phyloP scores from a whole-genome alignment of 768 basidiomycete species.

The Rhodotorula sphaerocarpa region DNA sequence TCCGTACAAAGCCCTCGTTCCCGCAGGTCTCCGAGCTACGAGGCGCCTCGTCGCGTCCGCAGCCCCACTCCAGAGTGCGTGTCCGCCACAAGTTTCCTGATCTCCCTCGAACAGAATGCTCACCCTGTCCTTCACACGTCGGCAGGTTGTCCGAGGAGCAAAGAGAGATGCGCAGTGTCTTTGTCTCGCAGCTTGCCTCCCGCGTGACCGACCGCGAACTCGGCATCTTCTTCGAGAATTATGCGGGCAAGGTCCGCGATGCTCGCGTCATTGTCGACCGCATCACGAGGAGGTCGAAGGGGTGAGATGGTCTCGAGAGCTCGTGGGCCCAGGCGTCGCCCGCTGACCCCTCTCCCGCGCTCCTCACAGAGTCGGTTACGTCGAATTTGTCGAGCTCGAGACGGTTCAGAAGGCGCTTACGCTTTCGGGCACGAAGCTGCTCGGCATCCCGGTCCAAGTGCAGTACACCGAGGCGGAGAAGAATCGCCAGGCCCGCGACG shows the following conservation, averaged over 20 bases:
- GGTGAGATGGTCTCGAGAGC: slow-evolving; percentile 54
- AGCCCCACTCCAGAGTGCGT: slow-evolving; percentile 45
- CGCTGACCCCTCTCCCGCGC: background rate
- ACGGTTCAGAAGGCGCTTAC: slow-evolving; percentile 81
- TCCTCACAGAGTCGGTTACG: slow-evolving; percentile 77
- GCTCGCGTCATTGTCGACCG: slow-evolving; percentile 93
- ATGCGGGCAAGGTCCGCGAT: slow-evolving; percentile 88
- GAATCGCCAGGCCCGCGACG: slow-evolving; percentile 43
- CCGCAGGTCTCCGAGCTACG: slow-evolving; percentile 40
- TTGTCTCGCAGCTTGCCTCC: slow-evolving; percentile 95
- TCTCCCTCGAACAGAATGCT: slow-evolving; percentile 37
- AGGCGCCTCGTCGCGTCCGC: slow-evolving; percentile 42
- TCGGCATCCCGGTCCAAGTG: slow-evolving; percentile 95
- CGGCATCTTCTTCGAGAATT: slow-evolving; percentile 97
- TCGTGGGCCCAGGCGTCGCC: background rate
- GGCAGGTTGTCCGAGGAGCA: slow-evolving; percentile 60
- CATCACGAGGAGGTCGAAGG: slow-evolving; percentile 91
- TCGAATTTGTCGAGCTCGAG: slow-evolving; percentile 86
- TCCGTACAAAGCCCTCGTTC: slow-evolving; percentile 46
- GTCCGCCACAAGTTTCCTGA: slow-evolving; percentile 40
- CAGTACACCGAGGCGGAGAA: slow-evolving; percentile 95
- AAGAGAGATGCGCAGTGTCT: slow-evolving; percentile 95
- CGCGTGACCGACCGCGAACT: slow-evolving; percentile 93
- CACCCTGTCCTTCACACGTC: slow-evolving; percentile 51
- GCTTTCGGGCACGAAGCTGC: slow-evolving; percentile 87